Conservation (phyloP, 2,329 filamentous ascomycete genomes). For the Ophidiomyces ophidiicola region DNA sequence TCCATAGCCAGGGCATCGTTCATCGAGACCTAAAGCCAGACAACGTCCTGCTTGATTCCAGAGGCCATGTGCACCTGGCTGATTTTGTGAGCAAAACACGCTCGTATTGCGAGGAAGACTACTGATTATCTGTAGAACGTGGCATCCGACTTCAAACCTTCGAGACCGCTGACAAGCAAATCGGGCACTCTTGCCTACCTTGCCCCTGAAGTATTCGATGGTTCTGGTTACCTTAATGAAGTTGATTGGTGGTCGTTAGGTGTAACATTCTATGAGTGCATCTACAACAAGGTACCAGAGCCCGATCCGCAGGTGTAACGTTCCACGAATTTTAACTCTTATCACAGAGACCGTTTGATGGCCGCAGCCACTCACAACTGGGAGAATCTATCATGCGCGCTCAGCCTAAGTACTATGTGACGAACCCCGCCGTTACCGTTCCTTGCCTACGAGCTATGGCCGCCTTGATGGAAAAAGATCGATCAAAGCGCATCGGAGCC, state of each 20-base stretch:
- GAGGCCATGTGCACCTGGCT: conserved; percentile 91
- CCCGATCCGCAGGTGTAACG: too few relatives aligned
- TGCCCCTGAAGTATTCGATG: conserved; percentile 86
- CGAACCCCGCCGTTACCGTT: conserved; percentile 77
- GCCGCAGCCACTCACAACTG: conserved; percentile 68
- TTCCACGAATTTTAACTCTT: conserved; percentile 28
- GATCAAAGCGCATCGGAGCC: conserved; percentile 68
- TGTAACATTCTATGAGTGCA: conserved; percentile 98
- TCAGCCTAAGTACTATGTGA: conserved; percentile 79
- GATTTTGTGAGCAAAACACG: conserved; percentile 64
- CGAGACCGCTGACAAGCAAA: conserved; percentile 80
- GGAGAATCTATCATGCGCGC: conserved; percentile 69
- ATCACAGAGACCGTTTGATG: conserved; percentile 75
- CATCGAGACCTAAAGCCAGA: conserved; percentile 88
- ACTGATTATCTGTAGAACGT: conserved; percentile 56
- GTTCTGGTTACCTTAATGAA: conserved; percentile 75
- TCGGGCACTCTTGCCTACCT: conserved; percentile 93
- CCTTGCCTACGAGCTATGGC: conserved; percentile 81
- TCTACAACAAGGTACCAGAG: conserved; percentile 89
- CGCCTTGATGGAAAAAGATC: conserved; percentile 68
- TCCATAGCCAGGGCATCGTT: conserved; percentile 76
- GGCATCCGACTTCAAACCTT: conserved; percentile 77
- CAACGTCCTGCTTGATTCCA: conserved; percentile 75
- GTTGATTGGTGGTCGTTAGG: conserved; percentile 99
- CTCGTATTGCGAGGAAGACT: not conserved